Conservation (phyloP, 768 basidiomycete species). For the Nidularia pulvinata region DNA sequence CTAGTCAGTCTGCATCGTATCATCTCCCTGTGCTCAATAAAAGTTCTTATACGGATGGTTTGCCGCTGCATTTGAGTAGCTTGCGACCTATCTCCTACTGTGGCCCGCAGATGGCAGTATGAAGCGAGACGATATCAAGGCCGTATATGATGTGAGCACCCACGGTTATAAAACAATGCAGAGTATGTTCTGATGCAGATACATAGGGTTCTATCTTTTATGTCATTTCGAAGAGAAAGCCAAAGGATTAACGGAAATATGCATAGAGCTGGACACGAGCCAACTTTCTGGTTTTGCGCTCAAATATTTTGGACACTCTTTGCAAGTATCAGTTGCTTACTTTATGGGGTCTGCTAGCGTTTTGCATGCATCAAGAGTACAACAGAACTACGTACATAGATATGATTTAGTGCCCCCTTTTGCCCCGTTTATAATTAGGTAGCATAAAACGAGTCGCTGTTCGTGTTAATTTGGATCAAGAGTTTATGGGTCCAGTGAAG, state of each 20-base stretch:
- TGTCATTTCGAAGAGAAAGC: slow-evolving; percentile 22
- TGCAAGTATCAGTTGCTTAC: too few species aligned
- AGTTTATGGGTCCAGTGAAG: too few species aligned
- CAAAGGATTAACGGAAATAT: slow-evolving; percentile 5
- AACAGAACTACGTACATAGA: too few species aligned
- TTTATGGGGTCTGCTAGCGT: too few species aligned
- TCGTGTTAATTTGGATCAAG: too few species aligned
- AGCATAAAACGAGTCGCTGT: too few species aligned
- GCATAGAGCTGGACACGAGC: too few species aligned
- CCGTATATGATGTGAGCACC: slow-evolving; percentile 32
- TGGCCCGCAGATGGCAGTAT: slow-evolving; percentile 32
- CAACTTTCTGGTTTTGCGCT: too few species aligned
- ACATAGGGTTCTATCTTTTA: slow-evolving; percentile 12
- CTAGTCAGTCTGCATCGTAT: slow-evolving; percentile 16
- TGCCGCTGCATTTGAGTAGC: slow-evolving; percentile 38
- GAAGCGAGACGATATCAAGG: slow-evolving; percentile 36
- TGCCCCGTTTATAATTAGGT: too few species aligned
- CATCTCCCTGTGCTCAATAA: neutral
- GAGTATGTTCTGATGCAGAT: neutral
- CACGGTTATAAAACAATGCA: neutral
- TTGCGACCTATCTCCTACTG: slow-evolving; percentile 33
- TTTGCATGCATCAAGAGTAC: too few species aligned
- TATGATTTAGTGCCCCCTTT: too few species aligned
- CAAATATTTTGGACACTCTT: too few species aligned
- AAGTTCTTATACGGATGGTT: slow-evolving; percentile 27